Conservation (phyloP, 805 yeast genomes). For the Spathaspora passalidarum region DNA sequence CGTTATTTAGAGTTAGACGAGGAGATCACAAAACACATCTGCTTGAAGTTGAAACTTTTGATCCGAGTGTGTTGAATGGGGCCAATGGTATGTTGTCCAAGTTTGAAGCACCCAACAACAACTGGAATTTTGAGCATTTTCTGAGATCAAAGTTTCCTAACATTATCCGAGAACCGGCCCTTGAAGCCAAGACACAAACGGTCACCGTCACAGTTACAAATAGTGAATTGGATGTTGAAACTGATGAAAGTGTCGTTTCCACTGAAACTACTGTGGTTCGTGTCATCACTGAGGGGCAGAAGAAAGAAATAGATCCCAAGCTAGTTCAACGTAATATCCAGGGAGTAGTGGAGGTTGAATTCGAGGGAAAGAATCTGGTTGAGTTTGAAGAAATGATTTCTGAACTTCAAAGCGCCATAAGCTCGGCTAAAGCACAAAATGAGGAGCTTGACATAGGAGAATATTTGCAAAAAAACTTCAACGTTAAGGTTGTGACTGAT, state of each 20-base stretch:
- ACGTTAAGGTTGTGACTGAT: background rate
- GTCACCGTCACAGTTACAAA: constrained; percentile 9
- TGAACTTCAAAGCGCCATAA: background rate
- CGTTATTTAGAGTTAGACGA: constrained; percentile 24
- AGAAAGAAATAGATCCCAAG: too few species aligned
- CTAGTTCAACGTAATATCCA: too few species aligned
- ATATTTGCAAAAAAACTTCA: background rate
- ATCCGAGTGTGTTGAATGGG: constrained; percentile 30
- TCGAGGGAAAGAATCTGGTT: background rate
- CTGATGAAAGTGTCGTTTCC: background rate
- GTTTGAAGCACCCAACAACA: constrained; percentile 20
- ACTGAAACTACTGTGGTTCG: background rate
- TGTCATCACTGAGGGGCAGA: too few species aligned
- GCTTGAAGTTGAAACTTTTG: constrained; percentile 21
- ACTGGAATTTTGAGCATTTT: constrained; percentile 28
- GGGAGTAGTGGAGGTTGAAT: too few species aligned
- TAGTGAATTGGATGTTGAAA: background rate
- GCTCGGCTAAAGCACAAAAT: background rate
- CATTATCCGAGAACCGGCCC: background rate
- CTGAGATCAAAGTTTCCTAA: background rate
- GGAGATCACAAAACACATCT: constrained; percentile 4
- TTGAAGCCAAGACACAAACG: constrained; percentile 1
- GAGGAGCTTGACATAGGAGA: background rate
- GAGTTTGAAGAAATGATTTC: background rate
- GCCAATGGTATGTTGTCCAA: constrained; percentile 24